Evolutionary conservation across 768 basidiomycete species (phyloP).

Genomic region (Psilocybe tampanensis): DNA sequence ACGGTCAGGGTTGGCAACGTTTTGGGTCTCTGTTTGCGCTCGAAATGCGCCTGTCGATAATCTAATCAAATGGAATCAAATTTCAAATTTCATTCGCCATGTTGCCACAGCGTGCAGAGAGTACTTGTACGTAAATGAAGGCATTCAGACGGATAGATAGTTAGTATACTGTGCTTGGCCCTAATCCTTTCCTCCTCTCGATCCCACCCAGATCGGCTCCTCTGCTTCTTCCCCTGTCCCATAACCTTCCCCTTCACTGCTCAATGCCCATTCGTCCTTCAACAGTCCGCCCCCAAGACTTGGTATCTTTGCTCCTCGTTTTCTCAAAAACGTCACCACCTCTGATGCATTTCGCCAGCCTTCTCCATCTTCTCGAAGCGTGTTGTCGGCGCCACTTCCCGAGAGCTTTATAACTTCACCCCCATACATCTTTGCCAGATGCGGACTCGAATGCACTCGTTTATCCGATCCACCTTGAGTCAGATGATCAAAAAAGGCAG

Average conservation of each 20-base stretch:
- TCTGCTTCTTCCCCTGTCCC: conserved; percentile 34
- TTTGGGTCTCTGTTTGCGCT: conserved; percentile 6
- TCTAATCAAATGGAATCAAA: conserved; percentile 18
- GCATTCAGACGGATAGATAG: background rate
- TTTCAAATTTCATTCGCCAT: conserved; percentile 4
- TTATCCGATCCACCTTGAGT: conserved; percentile 38
- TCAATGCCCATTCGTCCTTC: conserved; percentile 73
- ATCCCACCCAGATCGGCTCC: conserved; percentile 8
- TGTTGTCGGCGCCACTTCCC: conserved; percentile 33
- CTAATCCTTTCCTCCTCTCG: background rate
- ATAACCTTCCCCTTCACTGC: conserved; percentile 59
- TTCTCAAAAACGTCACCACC: conserved; percentile 70
- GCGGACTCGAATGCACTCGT: conserved; percentile 46
- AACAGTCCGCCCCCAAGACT: conserved; percentile 44
- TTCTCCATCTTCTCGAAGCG: conserved; percentile 15
- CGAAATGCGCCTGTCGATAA: conserved; percentile 11
- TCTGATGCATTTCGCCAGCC: conserved; percentile 73
- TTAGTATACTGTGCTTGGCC: background rate
- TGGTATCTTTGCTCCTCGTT: conserved; percentile 73
- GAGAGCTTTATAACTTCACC: conserved; percentile 40
- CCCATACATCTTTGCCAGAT: conserved; percentile 52
- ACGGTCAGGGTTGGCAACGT: conserved; percentile 8
- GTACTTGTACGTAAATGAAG: background rate
- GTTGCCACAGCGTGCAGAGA: conserved; percentile 8
- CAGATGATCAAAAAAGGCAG: conserved; percentile 70